These are phyloP conservation scores for Adansonia madagascariensis DNA, from an alignment of 441 rosid genomes.

Conservation along the genomic window DNA sequence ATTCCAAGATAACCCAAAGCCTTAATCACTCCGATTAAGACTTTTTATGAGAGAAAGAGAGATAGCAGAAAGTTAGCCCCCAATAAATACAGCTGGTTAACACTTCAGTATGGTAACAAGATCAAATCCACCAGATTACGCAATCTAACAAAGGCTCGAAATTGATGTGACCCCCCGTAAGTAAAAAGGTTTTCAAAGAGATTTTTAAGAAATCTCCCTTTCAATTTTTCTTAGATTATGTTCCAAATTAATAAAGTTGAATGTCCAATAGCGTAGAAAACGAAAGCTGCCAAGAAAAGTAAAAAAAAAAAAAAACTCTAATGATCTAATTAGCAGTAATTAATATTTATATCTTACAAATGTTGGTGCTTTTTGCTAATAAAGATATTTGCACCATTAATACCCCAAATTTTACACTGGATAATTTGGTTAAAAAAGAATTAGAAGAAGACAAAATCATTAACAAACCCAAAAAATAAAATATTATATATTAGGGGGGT, in stretches of 20 bases:
- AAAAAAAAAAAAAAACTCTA: not conserved
- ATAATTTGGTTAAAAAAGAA: constrained; percentile 18
- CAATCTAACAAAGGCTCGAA: constrained; percentile 38
- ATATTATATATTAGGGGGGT: not conserved
- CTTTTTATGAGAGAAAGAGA: not conserved
- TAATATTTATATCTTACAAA: constrained; percentile 41
- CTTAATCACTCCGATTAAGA: constrained; percentile 55
- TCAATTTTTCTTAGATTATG: not conserved
- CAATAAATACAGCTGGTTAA: constrained; percentile 76
- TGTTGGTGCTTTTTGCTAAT: constrained; percentile 32
- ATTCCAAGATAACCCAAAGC: constrained; percentile 15
- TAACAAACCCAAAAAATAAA: constrained; percentile 21
- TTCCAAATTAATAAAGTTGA: constrained; percentile 14
- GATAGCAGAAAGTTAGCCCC: constrained; percentile 19
- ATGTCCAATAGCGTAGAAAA: constrained; percentile 26
- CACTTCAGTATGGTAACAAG: constrained; percentile 34
- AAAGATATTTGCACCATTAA: constrained; percentile 38
- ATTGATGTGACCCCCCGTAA: constrained; percentile 37
- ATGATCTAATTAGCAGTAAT: constrained; percentile 34
- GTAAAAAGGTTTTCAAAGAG: constrained; percentile 13
- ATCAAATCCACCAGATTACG: constrained; percentile 52
- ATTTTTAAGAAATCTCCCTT: not conserved
- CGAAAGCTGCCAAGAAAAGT: constrained; percentile 1
- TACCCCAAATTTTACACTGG: constrained; percentile 42
- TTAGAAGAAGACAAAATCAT: constrained; percentile 33